Base-by-base conservation (phyloP, 352 stramenopile genomes). In the Stephanocyclus meneghinianus region DNA sequence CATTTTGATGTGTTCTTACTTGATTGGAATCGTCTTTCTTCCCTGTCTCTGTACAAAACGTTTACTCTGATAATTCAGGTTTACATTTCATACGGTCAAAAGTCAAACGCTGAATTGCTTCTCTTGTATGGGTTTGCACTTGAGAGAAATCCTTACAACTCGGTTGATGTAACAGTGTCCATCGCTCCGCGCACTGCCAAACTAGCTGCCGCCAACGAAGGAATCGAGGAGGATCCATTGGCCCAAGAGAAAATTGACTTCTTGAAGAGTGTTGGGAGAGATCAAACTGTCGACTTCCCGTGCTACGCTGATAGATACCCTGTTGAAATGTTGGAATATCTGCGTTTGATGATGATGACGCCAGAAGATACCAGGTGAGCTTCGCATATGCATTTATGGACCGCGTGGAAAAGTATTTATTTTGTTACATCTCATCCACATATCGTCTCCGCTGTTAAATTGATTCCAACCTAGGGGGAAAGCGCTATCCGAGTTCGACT, bases 91-190 rank as follows among this genome's bases (percentile, higher is more conserved):
- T 96, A 96, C 71, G 93, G 93, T 21, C 91, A 91, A 42, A 95
- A 95, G 75, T 91, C 87, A 9, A 96, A 95, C 78, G 87, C 87
- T 13, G 93, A 96, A 76, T 83, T 96, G 2, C 69, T 96, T 1
- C 73, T 96, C n/a, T 77, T 96, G 0, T 96, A 96, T 78, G 90
- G 93, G 56, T 96, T 96, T 86, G 91, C 91, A 13, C 83, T 95
- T 0, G 93, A 96, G 77, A 78, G 93, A 29, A 96, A 96, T 68
- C 93, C 93, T 0, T 96, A 93, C 85, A 95, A 96, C 67, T 94
- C 88, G 9, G 93, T 95, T n/a, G 92, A 95, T 74, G 87, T 95
- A 26, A 94, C 84, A 16, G 88, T 95, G 13, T 87, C 86, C 2
- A 92, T 96, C 72, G 76, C 77, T 21, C 84, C 86, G 10, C 77